phyloP scores from a whole-genome alignment of 768 basidiomycete genomes.

The Auricularia auricula-judae region DNA sequence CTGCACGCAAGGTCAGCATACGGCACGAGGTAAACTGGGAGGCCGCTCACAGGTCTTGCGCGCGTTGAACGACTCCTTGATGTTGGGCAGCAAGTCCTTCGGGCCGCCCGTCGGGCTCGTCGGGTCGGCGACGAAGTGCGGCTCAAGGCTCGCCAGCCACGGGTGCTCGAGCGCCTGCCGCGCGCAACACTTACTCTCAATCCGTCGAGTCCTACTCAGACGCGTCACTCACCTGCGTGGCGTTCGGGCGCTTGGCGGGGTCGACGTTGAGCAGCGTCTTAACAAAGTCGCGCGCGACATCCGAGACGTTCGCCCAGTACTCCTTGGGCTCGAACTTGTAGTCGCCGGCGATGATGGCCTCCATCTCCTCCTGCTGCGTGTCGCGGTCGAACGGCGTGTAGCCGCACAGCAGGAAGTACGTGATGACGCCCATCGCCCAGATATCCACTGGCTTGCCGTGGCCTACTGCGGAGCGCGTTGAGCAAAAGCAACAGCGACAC shows the following conservation, averaged over 20 bases:
- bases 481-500: too few relatives aligned
- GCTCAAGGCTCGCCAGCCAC: conserved; percentile 64
- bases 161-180: conserved; percentile 53
- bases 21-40: background rate
- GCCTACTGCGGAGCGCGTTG: conserved; percentile 40
- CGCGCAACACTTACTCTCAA: too few relatives aligned
- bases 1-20: conserved; percentile 26
- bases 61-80: conserved; percentile 85
- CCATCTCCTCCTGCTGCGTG: conserved; percentile 78
- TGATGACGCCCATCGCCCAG: conserved; percentile 98
- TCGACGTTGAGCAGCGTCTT: conserved; percentile 74
- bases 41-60: conserved; percentile 63
- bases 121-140: conserved; percentile 62
- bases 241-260: conserved; percentile 69
- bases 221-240: conserved; percentile 21
- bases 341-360: conserved; percentile 88
- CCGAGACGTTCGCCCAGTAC: conserved; percentile 80
- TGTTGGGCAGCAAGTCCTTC: conserved; percentile 74
- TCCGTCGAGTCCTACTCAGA: too few relatives aligned
- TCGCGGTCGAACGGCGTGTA: conserved; percentile 98
- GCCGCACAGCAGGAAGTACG: conserved; percentile 86
- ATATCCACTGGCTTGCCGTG: conserved; percentile 92
- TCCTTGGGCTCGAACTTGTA: conserved; percentile 85
- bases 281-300: conserved; percentile 78
- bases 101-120: conserved; percentile 45